Percentiles rank a stretch among this genome's conserved stretches.
phyloP scores from a whole-genome alignment of 805 yeast genomes.

The Yamadazyma insecticola region DNA sequence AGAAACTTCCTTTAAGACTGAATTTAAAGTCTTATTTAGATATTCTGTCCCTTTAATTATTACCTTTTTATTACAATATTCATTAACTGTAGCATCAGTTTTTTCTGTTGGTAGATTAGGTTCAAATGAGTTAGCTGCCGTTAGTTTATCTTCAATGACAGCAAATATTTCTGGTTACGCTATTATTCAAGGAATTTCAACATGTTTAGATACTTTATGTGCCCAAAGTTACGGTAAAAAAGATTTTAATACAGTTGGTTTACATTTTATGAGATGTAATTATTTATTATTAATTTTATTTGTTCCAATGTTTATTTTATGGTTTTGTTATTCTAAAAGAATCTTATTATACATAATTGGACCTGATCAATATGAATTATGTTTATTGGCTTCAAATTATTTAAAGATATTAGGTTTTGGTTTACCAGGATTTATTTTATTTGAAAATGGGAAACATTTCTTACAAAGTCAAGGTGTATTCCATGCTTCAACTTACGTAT shows the following conservation, averaged over 20 bases:
- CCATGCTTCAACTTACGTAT: conserved; percentile 73
- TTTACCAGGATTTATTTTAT: conserved; percentile 68
- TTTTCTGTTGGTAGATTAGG: conserved; percentile 76
- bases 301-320: conserved; percentile 53
- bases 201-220: conserved; percentile 72
- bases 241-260: conserved; percentile 61
- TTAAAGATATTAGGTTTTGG: conserved; percentile 55
- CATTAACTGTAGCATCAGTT: conserved; percentile 70
- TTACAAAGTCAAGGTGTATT: conserved; percentile 75
- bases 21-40: conserved; percentile 31
- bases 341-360: conserved; percentile 34
- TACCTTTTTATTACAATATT: conserved; percentile 67
- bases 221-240: conserved; percentile 75
- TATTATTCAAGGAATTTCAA: conserved; percentile 72
- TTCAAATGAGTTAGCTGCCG: conserved; percentile 67
- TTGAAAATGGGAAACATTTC: conserved; percentile 69
- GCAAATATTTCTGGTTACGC: conserved; percentile 75
- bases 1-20: conserved; percentile 36
- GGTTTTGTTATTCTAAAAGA: conserved; percentile 55
- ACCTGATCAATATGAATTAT: conserved; percentile 17
- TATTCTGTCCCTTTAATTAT: conserved; percentile 56
- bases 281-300: conserved; percentile 47
- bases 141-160: conserved; percentile 71
- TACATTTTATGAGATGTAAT: conserved; percentile 64
- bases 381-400: conserved; percentile 52